Evolutionary conservation across 257 asterid species (phyloP).

Genomic region (Dorcoceras hygrometricum): DNA sequence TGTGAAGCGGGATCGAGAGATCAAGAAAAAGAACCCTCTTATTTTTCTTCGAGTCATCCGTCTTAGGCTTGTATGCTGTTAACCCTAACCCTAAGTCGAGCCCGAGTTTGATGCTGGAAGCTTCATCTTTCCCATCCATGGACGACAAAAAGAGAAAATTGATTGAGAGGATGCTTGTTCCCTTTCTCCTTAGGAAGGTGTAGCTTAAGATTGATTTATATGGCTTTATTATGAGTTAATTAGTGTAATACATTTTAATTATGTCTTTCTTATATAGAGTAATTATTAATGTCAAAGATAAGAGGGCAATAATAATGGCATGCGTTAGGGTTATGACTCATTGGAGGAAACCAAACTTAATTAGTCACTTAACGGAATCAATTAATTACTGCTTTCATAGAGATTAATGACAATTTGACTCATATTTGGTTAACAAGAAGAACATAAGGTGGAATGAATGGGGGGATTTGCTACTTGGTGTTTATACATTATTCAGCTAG

Average conservation of each 20-base stretch:
- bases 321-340: constrained; percentile 49
- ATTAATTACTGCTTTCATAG: neutral
- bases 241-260: constrained; percentile 35
- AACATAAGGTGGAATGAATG: neutral
- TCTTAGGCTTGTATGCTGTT: constrained; percentile 27
- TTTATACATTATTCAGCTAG: neutral
- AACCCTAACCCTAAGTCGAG: constrained; percentile 47
- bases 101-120: constrained; percentile 35
- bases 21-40: constrained; percentile 36
- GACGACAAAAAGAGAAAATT: neutral
- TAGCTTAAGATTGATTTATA: constrained; percentile 28
- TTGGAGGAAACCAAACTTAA: constrained; percentile 39
- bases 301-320: constrained; percentile 27
- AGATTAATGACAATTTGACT: neutral
- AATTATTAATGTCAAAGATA: constrained; percentile 39
- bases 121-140: constrained; percentile 36
- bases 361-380: neutral
- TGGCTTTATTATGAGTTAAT: constrained; percentile 10
- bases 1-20: constrained; percentile 43
- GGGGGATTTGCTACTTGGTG: neutral
- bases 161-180: neutral
- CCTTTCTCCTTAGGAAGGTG: constrained; percentile 1
- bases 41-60: constrained; percentile 24
- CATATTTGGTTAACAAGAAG: neutral
- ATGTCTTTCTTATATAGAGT: constrained; percentile 33